These are phyloP conservation scores for Lolium rigidum DNA, from an alignment of 176 grass and related monocot genomes.

Conservation along the genomic window DNA sequence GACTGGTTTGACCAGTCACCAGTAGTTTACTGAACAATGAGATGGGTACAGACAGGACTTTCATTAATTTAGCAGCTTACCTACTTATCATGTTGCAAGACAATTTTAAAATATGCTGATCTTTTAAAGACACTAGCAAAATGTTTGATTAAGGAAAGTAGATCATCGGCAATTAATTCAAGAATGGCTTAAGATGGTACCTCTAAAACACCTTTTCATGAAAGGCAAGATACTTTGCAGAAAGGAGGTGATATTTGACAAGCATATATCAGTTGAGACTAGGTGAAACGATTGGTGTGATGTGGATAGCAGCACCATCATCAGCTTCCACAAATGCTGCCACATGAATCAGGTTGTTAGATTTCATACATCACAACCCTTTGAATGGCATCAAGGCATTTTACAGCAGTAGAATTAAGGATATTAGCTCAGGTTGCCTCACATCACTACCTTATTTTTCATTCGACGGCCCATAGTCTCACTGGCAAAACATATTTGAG, in stretches of 20 bases:
- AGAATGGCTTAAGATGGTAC: slow-evolving; percentile 45
- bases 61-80: background rate
- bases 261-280: slow-evolving; percentile 61
- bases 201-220: slow-evolving; percentile 73
- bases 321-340: slow-evolving; percentile 80
- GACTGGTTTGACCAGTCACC: background rate
- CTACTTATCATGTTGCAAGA: slow-evolving; percentile 18
- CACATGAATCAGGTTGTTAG: slow-evolving; percentile 46
- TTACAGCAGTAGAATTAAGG: slow-evolving; percentile 24
- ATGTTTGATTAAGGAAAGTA: background rate
- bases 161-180: slow-evolving; percentile 17
- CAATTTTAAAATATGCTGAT: too few species aligned
- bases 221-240: slow-evolving; percentile 78
- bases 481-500: slow-evolving; percentile 67
- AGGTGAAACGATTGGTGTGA: slow-evolving; percentile 62
- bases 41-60: background rate
- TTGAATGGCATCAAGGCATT: slow-evolving; percentile 16
- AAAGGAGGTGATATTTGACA: slow-evolving; percentile 82
- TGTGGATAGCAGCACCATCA: slow-evolving; percentile 69
- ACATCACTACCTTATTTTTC: slow-evolving; percentile 69
- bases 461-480: slow-evolving; percentile 67
- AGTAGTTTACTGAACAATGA: background rate
- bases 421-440: slow-evolving; percentile 15
- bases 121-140: background rate
- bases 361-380: slow-evolving; percentile 34